Evolutionary conservation across 2,329 filamentous ascomycete species (phyloP).

Genomic region (Ilyonectria destructans): DNA sequence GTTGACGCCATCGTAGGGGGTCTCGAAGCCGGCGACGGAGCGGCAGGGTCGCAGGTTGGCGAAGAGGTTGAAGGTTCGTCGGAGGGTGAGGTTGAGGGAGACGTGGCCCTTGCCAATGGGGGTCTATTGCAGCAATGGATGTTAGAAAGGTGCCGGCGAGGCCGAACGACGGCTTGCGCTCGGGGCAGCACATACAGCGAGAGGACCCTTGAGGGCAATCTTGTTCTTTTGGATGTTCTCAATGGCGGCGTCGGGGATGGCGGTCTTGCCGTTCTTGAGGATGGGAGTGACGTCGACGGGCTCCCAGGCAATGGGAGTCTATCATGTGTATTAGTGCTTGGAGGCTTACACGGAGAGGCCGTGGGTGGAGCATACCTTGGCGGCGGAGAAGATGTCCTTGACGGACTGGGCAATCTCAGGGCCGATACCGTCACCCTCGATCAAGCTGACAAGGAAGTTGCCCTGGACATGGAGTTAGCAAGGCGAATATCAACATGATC

Average conservation of each 20-base stretch:
- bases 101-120: slow-evolving; percentile 99
- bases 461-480: slow-evolving; percentile 71
- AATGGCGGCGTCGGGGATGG: slow-evolving; percentile 94
- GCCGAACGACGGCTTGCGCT: slow-evolving; percentile 27
- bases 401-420: slow-evolving; percentile 98
- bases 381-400: slow-evolving; percentile 98
- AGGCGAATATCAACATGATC: slow-evolving; percentile 34
- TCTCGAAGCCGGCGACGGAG: slow-evolving; percentile 98
- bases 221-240: slow-evolving; percentile 95
- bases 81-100: slow-evolving; percentile 97
- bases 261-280: slow-evolving; percentile 94
- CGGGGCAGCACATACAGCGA: slow-evolving; percentile 79
- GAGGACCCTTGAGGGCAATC: slow-evolving; percentile 97
- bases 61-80: slow-evolving; percentile 99
- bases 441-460: slow-evolving; percentile 95
- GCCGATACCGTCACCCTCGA: slow-evolving; percentile 99
- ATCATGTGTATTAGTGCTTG: slow-evolving; percentile 45
- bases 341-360: slow-evolving; percentile 16
- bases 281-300: slow-evolving; percentile 95
- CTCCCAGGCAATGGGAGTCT: slow-evolving; percentile 97
- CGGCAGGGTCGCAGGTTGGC: slow-evolving; percentile 99
- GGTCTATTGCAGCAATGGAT: slow-evolving; percentile 69
- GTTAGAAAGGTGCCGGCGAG: slow-evolving; percentile 36
- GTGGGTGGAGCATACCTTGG: slow-evolving; percentile 76
- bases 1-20: slow-evolving; percentile 96